A percentile compares a stretch with the other conserved stretches of the same genome.
These are phyloP conservation scores for Aspergillus cristatus DNA, from an alignment of 495 filamentous ascomycete genomes.

Conservation along the genomic window DNA sequence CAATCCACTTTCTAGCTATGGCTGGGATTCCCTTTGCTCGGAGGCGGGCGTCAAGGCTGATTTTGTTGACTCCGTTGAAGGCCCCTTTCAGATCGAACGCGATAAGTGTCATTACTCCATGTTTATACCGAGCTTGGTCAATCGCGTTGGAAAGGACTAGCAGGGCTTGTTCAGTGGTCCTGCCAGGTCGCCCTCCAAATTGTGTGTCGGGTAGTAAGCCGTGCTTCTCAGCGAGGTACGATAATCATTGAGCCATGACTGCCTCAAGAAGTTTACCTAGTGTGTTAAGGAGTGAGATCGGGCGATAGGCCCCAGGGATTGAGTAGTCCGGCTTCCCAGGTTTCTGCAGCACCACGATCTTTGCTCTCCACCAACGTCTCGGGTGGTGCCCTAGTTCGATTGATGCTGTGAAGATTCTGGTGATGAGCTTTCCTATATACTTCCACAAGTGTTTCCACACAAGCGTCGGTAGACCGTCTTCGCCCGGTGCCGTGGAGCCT, in stretches of 20 bases:
- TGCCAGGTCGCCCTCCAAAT: slow-evolving; percentile 15
- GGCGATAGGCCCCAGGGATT: slow-evolving; percentile 10
- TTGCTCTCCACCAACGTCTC: slow-evolving; percentile 6
- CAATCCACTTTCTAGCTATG: slow-evolving; percentile 12
- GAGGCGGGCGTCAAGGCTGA: slow-evolving; percentile 13
- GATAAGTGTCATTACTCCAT: slow-evolving; percentile 12
- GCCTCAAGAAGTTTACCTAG: slow-evolving; percentile 18
- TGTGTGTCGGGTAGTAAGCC: slow-evolving; percentile 15
- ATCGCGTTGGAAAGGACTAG: slow-evolving; percentile 15
- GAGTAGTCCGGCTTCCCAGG: slow-evolving; percentile 17
- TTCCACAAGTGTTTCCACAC: slow-evolving; percentile 9
- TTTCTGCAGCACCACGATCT: slow-evolving; percentile 19
- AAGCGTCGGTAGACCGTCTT: slow-evolving; percentile 6
- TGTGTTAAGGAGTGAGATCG: slow-evolving; percentile 20
- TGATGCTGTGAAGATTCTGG: slow-evolving; percentile 9
- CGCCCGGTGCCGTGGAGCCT: slow-evolving; percentile 7
- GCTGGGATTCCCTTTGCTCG: slow-evolving; percentile 14
- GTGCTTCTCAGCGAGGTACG: slow-evolving; percentile 12
- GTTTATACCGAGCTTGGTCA: slow-evolving; percentile 14
- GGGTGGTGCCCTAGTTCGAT: slow-evolving; percentile 15
- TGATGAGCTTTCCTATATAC: slow-evolving; percentile 5
- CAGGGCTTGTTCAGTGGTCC: slow-evolving; percentile 16
- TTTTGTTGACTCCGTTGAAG: slow-evolving; percentile 20
- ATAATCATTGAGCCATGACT: slow-evolving; percentile 14
- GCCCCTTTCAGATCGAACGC: slow-evolving; percentile 22